Evolutionary conservation across 1,139 yeast species (phyloP), one percentile per base, ranked within the genome.

Genomic region (Keqinozyma sinolaborantium): DNA sequence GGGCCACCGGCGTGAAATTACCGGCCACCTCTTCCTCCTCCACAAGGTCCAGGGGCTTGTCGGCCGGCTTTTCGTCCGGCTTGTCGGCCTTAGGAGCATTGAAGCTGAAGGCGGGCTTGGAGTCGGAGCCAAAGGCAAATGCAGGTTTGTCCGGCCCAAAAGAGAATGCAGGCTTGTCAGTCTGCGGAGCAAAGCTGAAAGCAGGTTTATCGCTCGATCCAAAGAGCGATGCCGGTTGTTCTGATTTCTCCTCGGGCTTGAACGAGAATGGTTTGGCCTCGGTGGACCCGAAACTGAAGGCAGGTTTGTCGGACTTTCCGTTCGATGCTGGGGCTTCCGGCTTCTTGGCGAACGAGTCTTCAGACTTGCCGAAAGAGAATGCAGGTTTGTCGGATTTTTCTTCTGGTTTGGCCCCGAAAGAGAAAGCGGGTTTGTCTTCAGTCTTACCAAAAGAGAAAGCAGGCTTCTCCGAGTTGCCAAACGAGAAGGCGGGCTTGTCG

Each of bases 1-100:
- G 60, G 4, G 70, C 74, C 18, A 70, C 59, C 0, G 78, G 74
- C 24, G 61, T 59, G 44, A 75, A 76, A 34, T 69, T 60, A 12
- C 70, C 77, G 14, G 66, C 61, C 6, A 63, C 59, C 36, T 63
- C 73, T 34, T 59, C 66, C 30, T 63, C 72, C 34, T 57, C 63
- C 1, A 44, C 60, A 4, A 36, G n/a, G n/a, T n/a, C n/a, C n/a
- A n/a, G n/a, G n/a, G n/a, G n/a, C n/a, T n/a, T n/a, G n/a, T n/a
- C n/a, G n/a, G n/a, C n/a, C n/a, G n/a, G n/a, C n/a, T n/a, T n/a
- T n/a, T n/a, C n/a, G n/a, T n/a, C 32, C 48, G 13, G 46, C 50
- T 3, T 41, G 47, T 11, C 37, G 48, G 12, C 41, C 39, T 2
- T 33, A 5, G 25, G 14, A 23, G 25, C 25, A 23, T 13, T 23